Base-by-base conservation (phyloP, 257 asterid genomes). In the Nyctanthes arbortristis region DNA sequence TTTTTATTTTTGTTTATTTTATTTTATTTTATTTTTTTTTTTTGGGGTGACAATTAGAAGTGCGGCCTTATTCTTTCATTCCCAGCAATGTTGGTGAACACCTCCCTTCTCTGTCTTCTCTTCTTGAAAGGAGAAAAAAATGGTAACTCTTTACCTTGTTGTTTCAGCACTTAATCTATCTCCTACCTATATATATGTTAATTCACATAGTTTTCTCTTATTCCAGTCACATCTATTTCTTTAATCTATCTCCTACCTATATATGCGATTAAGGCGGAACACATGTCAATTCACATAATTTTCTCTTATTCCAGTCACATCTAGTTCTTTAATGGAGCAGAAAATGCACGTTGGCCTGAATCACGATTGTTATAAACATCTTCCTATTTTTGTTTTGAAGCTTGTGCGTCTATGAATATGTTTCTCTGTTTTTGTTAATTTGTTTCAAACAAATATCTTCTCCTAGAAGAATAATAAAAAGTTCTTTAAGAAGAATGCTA, bases 401-500 rank as follows among this genome's bases (percentile, higher is more conserved):
- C 22, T 4, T 36, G 3, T n/a, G 35, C 18, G 13, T 40, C 3
- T 6, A 25, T 39, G 20, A 9, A 40, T 12, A 36, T 6, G 16
- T 37, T 13, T 35, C 32, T 22, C 55, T 4, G n/a, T 32, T 37
- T 12, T 7, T 63, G 29, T 29, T 18, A 34, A 63, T 7, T 24
- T 10, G 25, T 64, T 14, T 37, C 56, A 65, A 34, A 61, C 36
- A 31, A 28, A 58, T 35, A 34, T 67, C 24, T 8, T 69, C n/a
- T 25, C 36, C 32, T 31, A 43, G 24, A 20, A 33, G 34, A 27
- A 36, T 10, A 47, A 37, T 45, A 28, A 49, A 29, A n/a, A 62
- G 8, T 79, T 70, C 56, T 10, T 24, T 14, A n/a, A 40, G 47
- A 58, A 64, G 20, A 69, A 61, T 73, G 67, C 75, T 65, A 70